Evolutionary conservation across 2,329 filamentous ascomycete species (phyloP).

Genomic region (Plectosphaerella sp.): DNA sequence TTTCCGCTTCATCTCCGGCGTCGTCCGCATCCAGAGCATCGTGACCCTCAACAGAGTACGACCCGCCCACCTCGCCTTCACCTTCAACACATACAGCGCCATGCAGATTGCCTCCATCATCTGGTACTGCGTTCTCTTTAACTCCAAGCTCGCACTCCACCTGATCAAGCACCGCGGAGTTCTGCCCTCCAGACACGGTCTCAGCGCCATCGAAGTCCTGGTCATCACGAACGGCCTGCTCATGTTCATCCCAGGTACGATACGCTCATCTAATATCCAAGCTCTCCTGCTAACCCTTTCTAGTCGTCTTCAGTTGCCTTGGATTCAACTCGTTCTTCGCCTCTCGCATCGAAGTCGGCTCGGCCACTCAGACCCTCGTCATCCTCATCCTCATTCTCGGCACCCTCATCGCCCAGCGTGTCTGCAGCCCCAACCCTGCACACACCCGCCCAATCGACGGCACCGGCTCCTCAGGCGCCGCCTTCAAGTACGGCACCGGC

Average conservation of each 20-base stretch:
- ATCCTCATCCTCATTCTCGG: slow-evolving; percentile 48
- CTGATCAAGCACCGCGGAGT: slow-evolving; percentile 42
- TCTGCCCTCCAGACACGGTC: slow-evolving; percentile 32
- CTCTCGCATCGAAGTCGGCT: slow-evolving; percentile 43
- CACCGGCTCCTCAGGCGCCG: slow-evolving; percentile 7
- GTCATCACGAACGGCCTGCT: slow-evolving; percentile 52
- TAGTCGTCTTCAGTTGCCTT: slow-evolving; percentile 48
- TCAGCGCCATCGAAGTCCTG: slow-evolving; percentile 50
- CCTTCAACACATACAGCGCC: slow-evolving; percentile 17
- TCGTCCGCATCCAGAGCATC: slow-evolving; percentile 29
- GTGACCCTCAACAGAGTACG: slow-evolving; percentile 8
- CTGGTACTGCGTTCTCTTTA: slow-evolving; percentile 55
- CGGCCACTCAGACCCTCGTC: slow-evolving; percentile 44
- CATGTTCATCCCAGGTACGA: slow-evolving; percentile 51
- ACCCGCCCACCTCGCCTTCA: slow-evolving; percentile 12
- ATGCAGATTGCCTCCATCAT: slow-evolving; percentile 36
- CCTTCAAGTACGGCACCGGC: slow-evolving; percentile 7
- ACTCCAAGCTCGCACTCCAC: slow-evolving; percentile 44
- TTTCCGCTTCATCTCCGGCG: slow-evolving; percentile 26
- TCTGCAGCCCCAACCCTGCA: slow-evolving; percentile 19
- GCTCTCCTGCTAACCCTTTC: not conserved
- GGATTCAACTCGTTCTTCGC: slow-evolving; percentile 31
- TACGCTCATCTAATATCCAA: not conserved
- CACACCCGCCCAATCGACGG: slow-evolving; percentile 8
- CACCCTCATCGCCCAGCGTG: slow-evolving; percentile 44